Conservation (phyloP, 2,329 filamentous ascomycete genomes). For the Teratosphaeriaceae sp. region DNA sequence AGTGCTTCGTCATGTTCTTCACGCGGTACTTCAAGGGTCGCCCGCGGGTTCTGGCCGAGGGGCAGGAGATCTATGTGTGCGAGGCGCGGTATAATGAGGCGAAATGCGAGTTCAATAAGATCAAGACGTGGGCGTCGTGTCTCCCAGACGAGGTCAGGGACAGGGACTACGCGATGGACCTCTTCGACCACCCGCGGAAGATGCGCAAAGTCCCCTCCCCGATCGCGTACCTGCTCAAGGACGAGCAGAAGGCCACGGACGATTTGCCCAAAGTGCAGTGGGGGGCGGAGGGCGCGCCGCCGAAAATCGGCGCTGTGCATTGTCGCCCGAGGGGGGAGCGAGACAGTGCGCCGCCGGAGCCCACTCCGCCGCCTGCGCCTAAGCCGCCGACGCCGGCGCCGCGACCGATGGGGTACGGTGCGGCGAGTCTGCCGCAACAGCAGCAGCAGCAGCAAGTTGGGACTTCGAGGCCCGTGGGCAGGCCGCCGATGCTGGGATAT, state of each 20-base stretch:
- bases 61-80: slow-evolving; percentile 93
- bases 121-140: slow-evolving; percentile 97
- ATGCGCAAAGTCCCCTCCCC: slow-evolving; percentile 87
- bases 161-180: slow-evolving; percentile 92
- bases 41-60: slow-evolving; percentile 69
- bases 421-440: slow-evolving; percentile 14
- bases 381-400: slow-evolving; percentile 27
- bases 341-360: slow-evolving; percentile 77
- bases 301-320: slow-evolving; percentile 90
- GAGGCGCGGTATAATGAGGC: slow-evolving; percentile 96
- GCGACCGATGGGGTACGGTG: slow-evolving; percentile 14
- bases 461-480: slow-evolving; percentile 6
- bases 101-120: slow-evolving; percentile 87
- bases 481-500: slow-evolving; percentile 11
- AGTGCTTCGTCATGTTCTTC: slow-evolving; percentile 98
- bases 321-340: slow-evolving; percentile 80
- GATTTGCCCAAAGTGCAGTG: slow-evolving; percentile 85
- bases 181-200: slow-evolving; percentile 72
- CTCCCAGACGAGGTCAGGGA: slow-evolving; percentile 92
- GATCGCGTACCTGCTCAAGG: slow-evolving; percentile 84
- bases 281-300: slow-evolving; percentile 88
- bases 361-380: slow-evolving; percentile 58
- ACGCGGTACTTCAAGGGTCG: slow-evolving; percentile 88
- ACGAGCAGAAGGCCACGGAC: slow-evolving; percentile 84
- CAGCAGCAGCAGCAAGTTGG: slow-evolving; percentile 6